A percentile compares a stretch with the other conserved stretches of the same genome.
These are phyloP conservation scores for Teunomyces tritomae DNA, from an alignment of 805 yeast species.

Conservation along the genomic window DNA sequence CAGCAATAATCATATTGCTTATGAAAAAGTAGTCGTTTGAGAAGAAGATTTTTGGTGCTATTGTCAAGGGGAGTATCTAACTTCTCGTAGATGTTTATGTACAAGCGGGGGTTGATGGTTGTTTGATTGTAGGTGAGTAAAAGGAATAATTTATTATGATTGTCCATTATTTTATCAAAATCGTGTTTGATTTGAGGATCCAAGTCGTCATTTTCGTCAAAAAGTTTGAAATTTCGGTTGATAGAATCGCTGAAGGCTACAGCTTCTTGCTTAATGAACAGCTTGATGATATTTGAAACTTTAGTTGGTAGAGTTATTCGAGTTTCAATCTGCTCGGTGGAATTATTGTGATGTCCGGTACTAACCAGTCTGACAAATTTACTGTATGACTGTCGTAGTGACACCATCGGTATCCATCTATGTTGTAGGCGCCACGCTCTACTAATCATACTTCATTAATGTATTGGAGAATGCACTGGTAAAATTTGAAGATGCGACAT, in stretches of 20 bases:
- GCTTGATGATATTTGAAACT: slow-evolving; percentile 8
- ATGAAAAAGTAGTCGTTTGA: slow-evolving; percentile 31
- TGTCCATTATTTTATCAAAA: slow-evolving; percentile 25
- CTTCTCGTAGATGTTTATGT: slow-evolving; percentile 17
- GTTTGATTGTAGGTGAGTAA: slow-evolving; percentile 32
- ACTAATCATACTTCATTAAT: slow-evolving; percentile 3
- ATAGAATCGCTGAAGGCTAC: slow-evolving; percentile 9
- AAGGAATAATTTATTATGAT: slow-evolving; percentile 26
- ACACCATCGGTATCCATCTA: background rate
- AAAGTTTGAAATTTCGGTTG: slow-evolving; percentile 5
- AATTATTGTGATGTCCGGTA: background rate
- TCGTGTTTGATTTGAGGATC: slow-evolving; percentile 15
- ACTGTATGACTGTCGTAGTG: background rate
- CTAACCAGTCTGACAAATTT: background rate
- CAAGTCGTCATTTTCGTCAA: slow-evolving; percentile 1
- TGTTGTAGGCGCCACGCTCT: slow-evolving; percentile 1
- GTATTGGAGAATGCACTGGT: background rate
- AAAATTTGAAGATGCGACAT: slow-evolving; percentile 2
- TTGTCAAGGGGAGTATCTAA: slow-evolving; percentile 18
- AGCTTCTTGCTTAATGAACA: slow-evolving; percentile 11
- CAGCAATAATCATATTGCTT: slow-evolving; percentile 29
- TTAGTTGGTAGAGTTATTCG: slow-evolving; percentile 4
- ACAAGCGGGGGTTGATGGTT: slow-evolving; percentile 27
- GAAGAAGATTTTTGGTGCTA: slow-evolving; percentile 18
- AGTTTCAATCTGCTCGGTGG: background rate